phyloP scores from a whole-genome alignment of 352 stramenopile genomes.

The Globisporangium radiosum region DNA sequence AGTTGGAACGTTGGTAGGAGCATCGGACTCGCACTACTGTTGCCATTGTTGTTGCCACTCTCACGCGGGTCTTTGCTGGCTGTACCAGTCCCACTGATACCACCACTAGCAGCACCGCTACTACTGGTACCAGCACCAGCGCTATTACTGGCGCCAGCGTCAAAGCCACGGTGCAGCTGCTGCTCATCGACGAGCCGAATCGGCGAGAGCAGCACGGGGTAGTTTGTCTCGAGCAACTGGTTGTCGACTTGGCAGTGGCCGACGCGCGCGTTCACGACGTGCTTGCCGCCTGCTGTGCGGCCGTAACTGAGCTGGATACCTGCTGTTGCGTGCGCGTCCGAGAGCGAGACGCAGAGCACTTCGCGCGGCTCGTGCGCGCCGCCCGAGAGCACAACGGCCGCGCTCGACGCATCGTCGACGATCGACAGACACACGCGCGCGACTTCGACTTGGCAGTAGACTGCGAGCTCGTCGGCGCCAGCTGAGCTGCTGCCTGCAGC shows the following conservation, averaged over 20 bases:
- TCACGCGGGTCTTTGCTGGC: neutral
- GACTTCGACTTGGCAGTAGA: slow-evolving; percentile 74
- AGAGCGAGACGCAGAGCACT: slow-evolving; percentile 70
- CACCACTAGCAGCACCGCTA: slow-evolving; percentile 3
- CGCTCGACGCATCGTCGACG: slow-evolving; percentile 49
- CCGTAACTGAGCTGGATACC: slow-evolving; percentile 77
- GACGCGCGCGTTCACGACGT: slow-evolving; percentile 72
- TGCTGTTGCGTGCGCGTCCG: slow-evolving; percentile 54
- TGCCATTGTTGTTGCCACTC: too few relatives aligned
- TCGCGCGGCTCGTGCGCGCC: slow-evolving; percentile 44
- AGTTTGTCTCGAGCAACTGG: slow-evolving; percentile 80
- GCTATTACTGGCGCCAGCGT: neutral
- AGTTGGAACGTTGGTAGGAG: slow-evolving; percentile 74
- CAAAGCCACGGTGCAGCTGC: slow-evolving; percentile 52
- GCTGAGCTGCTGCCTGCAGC: slow-evolving; percentile 22
- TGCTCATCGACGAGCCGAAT: slow-evolving; percentile 62
- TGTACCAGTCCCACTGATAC: neutral
- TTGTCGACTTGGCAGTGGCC: slow-evolving; percentile 84
- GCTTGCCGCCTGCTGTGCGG: slow-evolving; percentile 53
- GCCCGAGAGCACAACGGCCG: slow-evolving; percentile 18
- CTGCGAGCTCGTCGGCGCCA: slow-evolving; percentile 39
- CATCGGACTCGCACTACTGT: slow-evolving; percentile 15
- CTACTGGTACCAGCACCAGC: neutral
- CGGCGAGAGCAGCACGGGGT: slow-evolving; percentile 66
- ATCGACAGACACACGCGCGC: slow-evolving; percentile 69